Conservation (phyloP, 441 rosid genomes). For the Viola pubescens region DNA sequence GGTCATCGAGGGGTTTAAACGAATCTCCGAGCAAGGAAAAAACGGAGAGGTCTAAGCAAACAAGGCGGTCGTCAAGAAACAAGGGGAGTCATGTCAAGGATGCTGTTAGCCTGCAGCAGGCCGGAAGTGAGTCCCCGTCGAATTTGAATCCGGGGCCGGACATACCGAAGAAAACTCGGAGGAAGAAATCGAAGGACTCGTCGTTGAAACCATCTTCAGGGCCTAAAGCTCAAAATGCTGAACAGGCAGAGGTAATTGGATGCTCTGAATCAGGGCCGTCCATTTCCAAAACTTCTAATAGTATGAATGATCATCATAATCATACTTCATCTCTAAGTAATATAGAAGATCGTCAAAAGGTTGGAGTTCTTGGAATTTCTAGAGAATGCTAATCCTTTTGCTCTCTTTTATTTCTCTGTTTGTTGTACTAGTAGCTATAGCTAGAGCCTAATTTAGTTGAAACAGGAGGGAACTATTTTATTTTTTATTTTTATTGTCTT, state of each 20-base stretch:
- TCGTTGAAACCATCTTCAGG: background rate
- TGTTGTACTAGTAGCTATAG: slow-evolving; percentile 20
- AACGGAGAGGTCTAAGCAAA: slow-evolving; percentile 28
- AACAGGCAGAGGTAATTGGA: slow-evolving; percentile 12
- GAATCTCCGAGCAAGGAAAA: slow-evolving; percentile 36
- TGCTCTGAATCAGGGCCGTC: slow-evolving; percentile 23
- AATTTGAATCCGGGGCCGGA: slow-evolving; percentile 21
- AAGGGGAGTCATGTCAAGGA: slow-evolving; percentile 5
- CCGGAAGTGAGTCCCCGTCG: slow-evolving; percentile 19
- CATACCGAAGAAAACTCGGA: slow-evolving; percentile 37
- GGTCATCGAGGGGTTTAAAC: slow-evolving; percentile 18
- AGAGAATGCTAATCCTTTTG: slow-evolving; percentile 12
- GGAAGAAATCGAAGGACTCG: slow-evolving; percentile 40
- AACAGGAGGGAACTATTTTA: slow-evolving; percentile 9
- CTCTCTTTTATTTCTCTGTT: background rate
- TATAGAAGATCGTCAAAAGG: slow-evolving; percentile 22
- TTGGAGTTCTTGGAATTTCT: slow-evolving; percentile 13
- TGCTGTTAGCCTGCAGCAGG: no score
- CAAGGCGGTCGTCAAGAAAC: slow-evolving; percentile 40
- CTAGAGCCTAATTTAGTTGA: slow-evolving; percentile 28
- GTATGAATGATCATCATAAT: slow-evolving; percentile 7
- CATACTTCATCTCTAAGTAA: slow-evolving; percentile 12
- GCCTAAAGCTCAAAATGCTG: background rate
- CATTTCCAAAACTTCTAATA: slow-evolving; percentile 7
- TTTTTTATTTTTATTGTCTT: background rate